Base-by-base conservation (phyloP, 1,284 basidiomycete genomes). In the Wallemia mellicola region DNA sequence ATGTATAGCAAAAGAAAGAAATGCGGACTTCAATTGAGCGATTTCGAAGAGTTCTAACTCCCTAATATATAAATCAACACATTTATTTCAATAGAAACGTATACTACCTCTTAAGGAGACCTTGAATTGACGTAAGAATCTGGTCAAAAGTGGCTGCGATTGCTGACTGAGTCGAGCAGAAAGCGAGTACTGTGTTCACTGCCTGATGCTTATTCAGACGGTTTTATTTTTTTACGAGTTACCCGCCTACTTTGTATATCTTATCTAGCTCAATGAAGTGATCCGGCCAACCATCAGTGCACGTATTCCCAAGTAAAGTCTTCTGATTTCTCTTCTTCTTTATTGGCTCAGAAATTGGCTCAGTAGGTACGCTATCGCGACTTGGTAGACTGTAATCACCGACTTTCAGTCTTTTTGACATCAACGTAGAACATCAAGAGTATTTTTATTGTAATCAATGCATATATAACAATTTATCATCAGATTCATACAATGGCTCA, bases 151-250 rank as follows among this genome's bases (percentile, higher is more conserved):
- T 87, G 1, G 79, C 81, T 1, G 84, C 82, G 59, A 92, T 71
- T 63, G 86, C 80, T 64, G 86, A 86, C 64, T 84, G 76, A 0
- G 84, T 81, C 1, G 83, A 83, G 60, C 86, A 77, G 66, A 92
- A 92, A 0, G 84, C 86, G 59, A 89, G 78, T 1, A 92, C 85
- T 2, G 86, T 88, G 65, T 89, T 91, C 61, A 92, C 72, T 19
- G 87, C 85, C 82, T 24, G 14, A 24, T 25, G 15, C 28, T 17
- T 22, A 15, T 22, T 56, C 24, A 1, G 15, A 15, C n/a, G 19
- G 27, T 28, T 14, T 24, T 19, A n/a, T n/a, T n/a, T 11, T 27
- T 17, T 26, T 19, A 33, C 24, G 15, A 26, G n/a, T 19, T 25
- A 0, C 24, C n/a, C 0, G 9, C 65, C 33, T 28, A 67, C 66